These are phyloP conservation scores for Penicillium parvum DNA, from an alignment of 495 filamentous ascomycete genomes.

Conservation along the genomic window DNA sequence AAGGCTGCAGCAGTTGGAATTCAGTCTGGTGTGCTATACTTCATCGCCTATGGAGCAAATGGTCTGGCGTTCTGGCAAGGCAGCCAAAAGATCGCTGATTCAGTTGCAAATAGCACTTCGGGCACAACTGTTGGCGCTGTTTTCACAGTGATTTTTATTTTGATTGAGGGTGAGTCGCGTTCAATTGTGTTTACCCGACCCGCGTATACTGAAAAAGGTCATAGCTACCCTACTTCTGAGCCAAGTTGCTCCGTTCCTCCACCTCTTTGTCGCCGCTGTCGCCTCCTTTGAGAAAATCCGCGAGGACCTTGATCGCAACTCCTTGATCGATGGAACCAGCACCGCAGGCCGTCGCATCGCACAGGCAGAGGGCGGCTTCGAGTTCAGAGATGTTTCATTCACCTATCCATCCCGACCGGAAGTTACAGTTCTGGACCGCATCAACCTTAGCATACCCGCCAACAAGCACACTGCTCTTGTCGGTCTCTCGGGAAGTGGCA, in stretches of 20 bases:
- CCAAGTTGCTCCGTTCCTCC: conserved; percentile 59
- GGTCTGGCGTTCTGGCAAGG: conserved; percentile 67
- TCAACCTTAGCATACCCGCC: conserved; percentile 50
- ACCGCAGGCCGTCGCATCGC: conserved; percentile 32
- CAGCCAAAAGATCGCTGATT: conserved; percentile 47
- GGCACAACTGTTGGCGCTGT: conserved; percentile 51
- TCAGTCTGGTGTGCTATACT: conserved; percentile 63
- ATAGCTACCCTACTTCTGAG: conserved; percentile 58
- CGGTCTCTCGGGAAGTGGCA: conserved; percentile 67
- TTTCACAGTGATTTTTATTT: conserved; percentile 63
- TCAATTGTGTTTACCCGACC: background rate
- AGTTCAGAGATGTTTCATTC: conserved; percentile 54
- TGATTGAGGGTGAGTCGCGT: conserved; percentile 52
- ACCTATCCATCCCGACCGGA: conserved; percentile 60
- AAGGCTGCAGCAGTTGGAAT: conserved; percentile 56
- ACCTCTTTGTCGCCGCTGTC: conserved; percentile 54
- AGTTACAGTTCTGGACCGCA: conserved; percentile 47
- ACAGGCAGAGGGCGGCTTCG: conserved; percentile 38
- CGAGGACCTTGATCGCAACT: conserved; percentile 48
- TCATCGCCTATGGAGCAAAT: conserved; percentile 61
- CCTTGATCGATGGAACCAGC: conserved; percentile 46
- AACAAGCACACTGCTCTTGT: conserved; percentile 62
- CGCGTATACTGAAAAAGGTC: conserved; percentile 8
- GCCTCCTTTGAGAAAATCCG: conserved; percentile 49
- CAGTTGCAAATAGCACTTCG: conserved; percentile 28